phyloP scores from a whole-genome alignment of 1,284 basidiomycete species.

The Apiotrichum siamense region DNA sequence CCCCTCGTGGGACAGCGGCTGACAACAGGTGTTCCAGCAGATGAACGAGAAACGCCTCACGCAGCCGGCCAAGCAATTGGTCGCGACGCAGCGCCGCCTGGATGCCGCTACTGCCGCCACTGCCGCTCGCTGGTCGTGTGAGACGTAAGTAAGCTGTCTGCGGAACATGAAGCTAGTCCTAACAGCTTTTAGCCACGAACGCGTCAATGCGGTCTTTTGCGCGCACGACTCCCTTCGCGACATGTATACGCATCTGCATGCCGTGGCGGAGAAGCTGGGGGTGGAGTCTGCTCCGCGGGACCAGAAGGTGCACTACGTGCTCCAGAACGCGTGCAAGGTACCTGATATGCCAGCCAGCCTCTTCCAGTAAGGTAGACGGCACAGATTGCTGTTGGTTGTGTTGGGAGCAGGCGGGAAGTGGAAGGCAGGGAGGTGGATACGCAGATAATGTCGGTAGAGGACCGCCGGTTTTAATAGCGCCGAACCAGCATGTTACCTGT shows the following conservation, averaged over 20 bases:
- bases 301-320: not conserved
- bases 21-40: slow-evolving; percentile 28
- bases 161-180: not conserved
- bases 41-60: not conserved
- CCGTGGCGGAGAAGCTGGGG: not conserved
- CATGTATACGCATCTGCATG: not conserved
- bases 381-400: not conserved
- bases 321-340: not conserved
- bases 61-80: not conserved
- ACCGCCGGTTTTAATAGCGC: too few relatives aligned
- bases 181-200: not conserved
- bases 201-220: not conserved
- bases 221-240: not conserved
- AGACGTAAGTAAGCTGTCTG: not conserved
- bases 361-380: not conserved
- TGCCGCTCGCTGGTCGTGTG: not conserved
- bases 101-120: not conserved
- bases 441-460: too few relatives aligned
- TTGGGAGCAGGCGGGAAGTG: not conserved
- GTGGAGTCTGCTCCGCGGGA: not conserved
- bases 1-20: slow-evolving; percentile 19
- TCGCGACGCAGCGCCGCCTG: not conserved
- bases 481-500: too few relatives aligned
- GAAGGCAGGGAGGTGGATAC: not conserved
- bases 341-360: not conserved